These are phyloP conservation scores for Penicillium sp. DNA, from an alignment of 2,329 filamentous ascomycete species.

Conservation along the genomic window DNA sequence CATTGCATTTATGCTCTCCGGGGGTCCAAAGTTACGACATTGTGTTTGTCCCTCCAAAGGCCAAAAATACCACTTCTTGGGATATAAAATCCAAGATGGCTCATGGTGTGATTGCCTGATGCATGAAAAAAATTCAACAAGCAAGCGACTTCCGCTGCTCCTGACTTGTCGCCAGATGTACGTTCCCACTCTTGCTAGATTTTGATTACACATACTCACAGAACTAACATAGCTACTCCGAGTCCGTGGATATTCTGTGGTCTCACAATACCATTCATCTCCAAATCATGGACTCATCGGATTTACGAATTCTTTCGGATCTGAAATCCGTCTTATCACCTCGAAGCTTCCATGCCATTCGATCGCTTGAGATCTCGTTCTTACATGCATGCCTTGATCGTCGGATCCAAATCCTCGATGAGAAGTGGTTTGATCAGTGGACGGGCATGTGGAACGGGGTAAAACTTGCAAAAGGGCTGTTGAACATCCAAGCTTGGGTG, in stretches of 20 bases:
- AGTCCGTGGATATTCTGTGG: constrained; percentile 1
- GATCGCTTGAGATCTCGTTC: constrained; percentile 7
- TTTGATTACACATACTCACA: not conserved
- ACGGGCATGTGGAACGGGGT: not conserved
- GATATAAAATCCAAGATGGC: not conserved
- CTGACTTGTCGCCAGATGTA: constrained; percentile 2
- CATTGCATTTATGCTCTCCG: not conserved
- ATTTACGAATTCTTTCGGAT: not conserved
- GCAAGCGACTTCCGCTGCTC: not conserved
- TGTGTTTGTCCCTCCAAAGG: constrained; percentile 1
- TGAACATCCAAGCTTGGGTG: not conserved
- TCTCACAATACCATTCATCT: not conserved
- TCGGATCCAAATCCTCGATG: not conserved
- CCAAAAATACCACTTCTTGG: not conserved
- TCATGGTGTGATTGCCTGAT: not conserved
- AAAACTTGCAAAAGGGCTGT: not conserved
- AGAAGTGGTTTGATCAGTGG: not conserved
- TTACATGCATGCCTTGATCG: not conserved
- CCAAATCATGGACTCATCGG: not conserved
- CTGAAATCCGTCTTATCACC: not conserved
- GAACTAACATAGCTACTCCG: not conserved
- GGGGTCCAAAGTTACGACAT: not conserved
- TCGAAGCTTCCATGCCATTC: not conserved
- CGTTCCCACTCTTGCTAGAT: not conserved
- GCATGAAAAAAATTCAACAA: not conserved